Base-by-base conservation (phyloP, 2,329 filamentous ascomycete species). In the Scleromitrula shiraiana region DNA sequence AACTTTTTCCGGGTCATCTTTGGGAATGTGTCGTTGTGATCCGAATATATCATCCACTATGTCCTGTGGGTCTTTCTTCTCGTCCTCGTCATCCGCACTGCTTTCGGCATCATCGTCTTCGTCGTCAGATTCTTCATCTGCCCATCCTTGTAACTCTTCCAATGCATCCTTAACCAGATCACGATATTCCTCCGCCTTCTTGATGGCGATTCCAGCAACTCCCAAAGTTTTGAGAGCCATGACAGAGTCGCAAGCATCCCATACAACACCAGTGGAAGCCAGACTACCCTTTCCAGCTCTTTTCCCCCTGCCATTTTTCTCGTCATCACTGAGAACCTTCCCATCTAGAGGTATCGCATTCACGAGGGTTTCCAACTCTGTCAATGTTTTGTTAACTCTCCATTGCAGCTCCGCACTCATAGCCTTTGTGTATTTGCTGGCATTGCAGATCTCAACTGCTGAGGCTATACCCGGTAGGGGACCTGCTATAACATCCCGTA, bases 141-240 rank as follows among this genome's bases (percentile, higher is more conserved):
- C 80, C 88, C 90, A 96, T 58, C 91, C 88, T 63, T 88, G 87
- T 55, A 96, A 66, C 68, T 96, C 91, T 53, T 86, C 79, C 56
- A 94, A 77, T 0, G 88, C 85, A 68, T 96, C 91, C 57, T 86
- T 78, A 20, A 96, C 70, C 2, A 85, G 78, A 48, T 86, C 86
- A 33, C 80, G 72, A 67, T 83, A 87, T 63, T 89, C 75, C 56
- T 87, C 79, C 2, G 83, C 83, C 62, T 84, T 89, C 56, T 76
- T 72, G 0, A 85, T 74, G 39, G 91, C 74, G 49, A 89, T 71
- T 0, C 83, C 86, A 0, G 76, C 77, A 5, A 94, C 75, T 0
- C 88, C 89, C 20, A 80, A 68, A 5, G 72, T 73, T 41, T 81
- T 77, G 32, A 95, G 67, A 7, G 72, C 71, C 2, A 80, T 68